Evolutionary conservation across 192 early-diverging fungal genomes (phyloP), one percentile per base, ranked within the genome.

Genomic region (Coemansia sp.): DNA sequence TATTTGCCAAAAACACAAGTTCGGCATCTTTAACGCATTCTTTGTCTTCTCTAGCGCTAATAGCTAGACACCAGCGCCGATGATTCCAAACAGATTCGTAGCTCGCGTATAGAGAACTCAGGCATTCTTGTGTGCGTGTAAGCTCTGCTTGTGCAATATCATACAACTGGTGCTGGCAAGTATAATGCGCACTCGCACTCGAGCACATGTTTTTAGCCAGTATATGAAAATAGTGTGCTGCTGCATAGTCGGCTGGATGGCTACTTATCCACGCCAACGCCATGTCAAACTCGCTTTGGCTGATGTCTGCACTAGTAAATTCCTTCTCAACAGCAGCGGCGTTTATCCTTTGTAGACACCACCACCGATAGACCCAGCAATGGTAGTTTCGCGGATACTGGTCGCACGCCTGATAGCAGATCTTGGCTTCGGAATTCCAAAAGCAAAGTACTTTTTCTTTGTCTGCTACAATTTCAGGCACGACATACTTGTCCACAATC

Each of bases 361-460:
- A 78, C 76, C 76, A 78, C 17, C 76, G 62, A 48, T 72, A 78
- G 6, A 73, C 76, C 76, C 76, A 78, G 67, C 76, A 78, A 36
- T 78, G 71, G 56, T 78, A 78, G 64, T 78, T 78, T 19, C 76
- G 76, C 11, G 71, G 71, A 36, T 78, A 73, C 22, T 54, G 49
- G 28, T 63, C 60, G 37, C 76, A 73, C 23, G 55, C 34, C 2
- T 44, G 40, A 28, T 36, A 37, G 44, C 71, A 73, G n/a, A 62
- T 17, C 21, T 4, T 31, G 9, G 59, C 51, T 36, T 78, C 76
- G 3, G 26, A 31, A 2, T 59, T 37, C 76, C 70, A 73, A 5
- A 69, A 57, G 19, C 3, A 14, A 15, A 38, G 50, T 15, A 26
- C 9, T 8, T 21, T 7, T 8, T 20, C 46, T 19, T 19, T 19